Base-by-base conservation (phyloP, 371 early-diverging fungal species). In the Apophysomyces elegans region DNA sequence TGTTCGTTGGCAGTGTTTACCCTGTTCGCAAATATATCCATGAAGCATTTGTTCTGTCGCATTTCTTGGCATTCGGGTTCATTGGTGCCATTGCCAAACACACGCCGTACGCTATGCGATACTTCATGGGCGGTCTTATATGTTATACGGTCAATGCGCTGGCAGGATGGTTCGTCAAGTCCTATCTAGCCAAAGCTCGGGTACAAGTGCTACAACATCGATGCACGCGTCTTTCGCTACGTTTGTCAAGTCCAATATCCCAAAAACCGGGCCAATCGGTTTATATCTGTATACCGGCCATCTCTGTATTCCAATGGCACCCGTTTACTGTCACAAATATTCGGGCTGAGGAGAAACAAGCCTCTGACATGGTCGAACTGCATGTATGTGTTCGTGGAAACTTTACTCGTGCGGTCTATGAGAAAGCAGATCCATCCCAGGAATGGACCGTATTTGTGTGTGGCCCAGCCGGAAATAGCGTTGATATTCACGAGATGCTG, bases 101-200 rank as follows among this genome's bases (percentile, higher is more conserved):
- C 58, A 86, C 88, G 0, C 85, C 86, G 1, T 88, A 86, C 62
- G 86, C 86, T 1, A 83, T 86, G 85, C 82, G 86, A 8, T 88
- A 85, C 62, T 85, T 84, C 13, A 62, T 74, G n/a, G 68, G 79
- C 0, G 88, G 88, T 8, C 59, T 86, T 32, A 36, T 86, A 12
- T 79, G 82, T 50, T 86, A 86, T 37, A 13, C 69, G 0, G 60
- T 86, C 47, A 86, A 88, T 54, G 68, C 76, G 3, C 66, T 83
- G 14, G 80, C 83, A 13, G 82, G 83, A n/a, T 88, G 83, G 84
- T 82, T 76, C 61, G 76, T 86, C 58, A 80, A 84, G 62, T 77
- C 85, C 9, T 78, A 79, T 57, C 11, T 81, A 43, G 81, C 77
- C 0, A 67, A 74, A 16, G 85, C 80, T n/a, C 79, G 79, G 4